Conservation (phyloP, 2,329 filamentous ascomycete genomes). For the Xylariomycetidae sp. region DNA sequence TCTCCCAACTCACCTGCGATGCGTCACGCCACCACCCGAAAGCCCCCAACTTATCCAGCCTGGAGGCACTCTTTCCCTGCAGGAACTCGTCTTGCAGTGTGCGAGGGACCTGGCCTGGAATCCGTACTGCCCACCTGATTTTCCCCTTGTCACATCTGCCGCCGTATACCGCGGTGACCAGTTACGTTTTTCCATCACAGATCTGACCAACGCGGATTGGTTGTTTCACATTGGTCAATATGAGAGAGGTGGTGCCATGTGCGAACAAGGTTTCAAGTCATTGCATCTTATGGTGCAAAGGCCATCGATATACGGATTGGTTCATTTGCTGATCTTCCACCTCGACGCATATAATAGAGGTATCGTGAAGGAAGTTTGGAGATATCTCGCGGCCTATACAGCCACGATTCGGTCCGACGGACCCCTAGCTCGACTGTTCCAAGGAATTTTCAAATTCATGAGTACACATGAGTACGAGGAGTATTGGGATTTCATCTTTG, state of each 20-base stretch:
- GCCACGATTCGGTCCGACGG: conserved; percentile 17
- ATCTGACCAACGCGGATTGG: conserved; percentile 26
- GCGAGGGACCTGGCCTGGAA: conserved; percentile 24
- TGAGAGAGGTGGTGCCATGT: conserved; percentile 22
- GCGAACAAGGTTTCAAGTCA: conserved; percentile 22
- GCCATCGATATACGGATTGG: conserved; percentile 22
- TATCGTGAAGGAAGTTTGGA: conserved; percentile 24
- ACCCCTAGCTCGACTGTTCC: conserved; percentile 21
- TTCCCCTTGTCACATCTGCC: conserved; percentile 22
- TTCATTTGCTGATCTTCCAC: conserved; percentile 21
- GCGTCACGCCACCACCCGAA: conserved; percentile 24
- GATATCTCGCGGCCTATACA: conserved; percentile 23
- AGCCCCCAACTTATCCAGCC: conserved; percentile 15
- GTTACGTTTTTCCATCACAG: conserved; percentile 24
- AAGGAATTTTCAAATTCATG: conserved; percentile 22
- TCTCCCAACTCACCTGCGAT: conserved; percentile 23
- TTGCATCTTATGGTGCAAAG: conserved; percentile 21
- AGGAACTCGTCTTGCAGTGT: conserved; percentile 24
- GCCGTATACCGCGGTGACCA: conserved; percentile 22
- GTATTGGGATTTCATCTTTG: conserved; percentile 25
- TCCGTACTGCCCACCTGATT: conserved; percentile 20
- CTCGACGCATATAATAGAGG: conserved; percentile 24
- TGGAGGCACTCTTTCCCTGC: conserved; percentile 21
- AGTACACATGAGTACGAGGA: conserved; percentile 24
- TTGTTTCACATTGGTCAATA: conserved; percentile 22